Evolutionary conservation across 139 green algal species (phyloP), one percentile per base, ranked within the genome.

Genomic region (Tetradesmus obliquus): DNA sequence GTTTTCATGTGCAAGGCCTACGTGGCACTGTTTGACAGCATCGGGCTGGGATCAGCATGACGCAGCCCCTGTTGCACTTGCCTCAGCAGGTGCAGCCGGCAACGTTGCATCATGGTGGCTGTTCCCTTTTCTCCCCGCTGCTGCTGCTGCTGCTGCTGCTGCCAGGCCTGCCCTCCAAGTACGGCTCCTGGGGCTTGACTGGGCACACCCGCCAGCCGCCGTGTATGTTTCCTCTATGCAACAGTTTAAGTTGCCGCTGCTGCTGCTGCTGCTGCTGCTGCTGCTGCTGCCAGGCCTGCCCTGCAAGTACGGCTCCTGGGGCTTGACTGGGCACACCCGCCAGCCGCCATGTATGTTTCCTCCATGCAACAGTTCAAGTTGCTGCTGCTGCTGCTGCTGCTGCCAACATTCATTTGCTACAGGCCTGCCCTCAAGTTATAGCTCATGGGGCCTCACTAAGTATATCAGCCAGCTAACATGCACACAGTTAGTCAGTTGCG

Each of bases 291-390:
- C 57, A 19, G 84, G 84, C 84, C 19, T 74, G n/a, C 84, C 84
- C 7, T 79, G 54, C 85, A 62, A 24, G 58, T 90, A 84, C 20
- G 86, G 86, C 69, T 84, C 69, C 3, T 90, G 66, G 66, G 86
- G 86, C 32, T 69, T 90, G n/a, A 3, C 55, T 19, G 86, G 84
- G 69, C 84, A 84, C 86, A 90, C 86, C 4, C 12, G 62, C 60
- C 86, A 90, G 62, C 10, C 7, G 3, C 22, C 86, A 12, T 57
- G n/a, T n/a, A n/a, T n/a, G n/a, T n/a, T n/a, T n/a, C n/a, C n/a
- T n/a, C n/a, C n/a, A n/a, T n/a, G n/a, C n/a, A n/a, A n/a, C 57
- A 12, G 57, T 62, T 7, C 57, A 5, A 12, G 57, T 7, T 62
- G 57, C 57, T 62, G 57, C 57, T 62, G 57, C 57, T 62, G 57